These are phyloP conservation scores for Pichia cabralensis DNA, from an alignment of 805 yeast genomes.

Conservation along the genomic window DNA sequence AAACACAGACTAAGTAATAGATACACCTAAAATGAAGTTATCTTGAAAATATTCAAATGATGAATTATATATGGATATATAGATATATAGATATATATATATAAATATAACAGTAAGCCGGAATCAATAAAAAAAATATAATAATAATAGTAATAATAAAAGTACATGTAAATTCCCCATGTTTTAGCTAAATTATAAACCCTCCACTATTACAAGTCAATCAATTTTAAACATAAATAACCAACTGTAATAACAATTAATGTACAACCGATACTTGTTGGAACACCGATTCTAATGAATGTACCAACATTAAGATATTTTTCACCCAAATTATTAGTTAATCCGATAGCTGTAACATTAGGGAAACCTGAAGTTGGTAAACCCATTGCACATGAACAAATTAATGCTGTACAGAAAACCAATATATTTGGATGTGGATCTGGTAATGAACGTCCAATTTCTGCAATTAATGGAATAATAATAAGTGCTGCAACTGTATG, in stretches of 20 bases:
- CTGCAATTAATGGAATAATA: slow-evolving; percentile 80
- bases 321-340: slow-evolving; percentile 86
- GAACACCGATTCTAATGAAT: slow-evolving; percentile 86
- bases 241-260: slow-evolving; percentile 70
- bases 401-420: slow-evolving; percentile 51
- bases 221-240: slow-evolving; percentile 53
- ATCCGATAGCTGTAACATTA: slow-evolving; percentile 91
- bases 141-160: too few species aligned
- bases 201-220: slow-evolving; percentile 32
- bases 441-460: slow-evolving; percentile 68
- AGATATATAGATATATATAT: too few species aligned
- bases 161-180: too few species aligned
- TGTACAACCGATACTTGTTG: slow-evolving; percentile 72
- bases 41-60: too few species aligned
- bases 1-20: too few species aligned
- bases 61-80: too few species aligned
- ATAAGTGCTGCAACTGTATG: slow-evolving; percentile 97
- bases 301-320: slow-evolving; percentile 81
- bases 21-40: too few species aligned
- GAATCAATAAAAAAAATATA: too few species aligned
- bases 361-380: slow-evolving; percentile 97
- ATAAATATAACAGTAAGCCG: too few species aligned
- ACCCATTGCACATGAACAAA: slow-evolving; percentile 96
- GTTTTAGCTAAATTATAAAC: too few species aligned
- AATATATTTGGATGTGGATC: slow-evolving; percentile 80